Base-by-base conservation (phyloP, 192 early-diverging fungal genomes). In the Mortierella claussenii region DNA sequence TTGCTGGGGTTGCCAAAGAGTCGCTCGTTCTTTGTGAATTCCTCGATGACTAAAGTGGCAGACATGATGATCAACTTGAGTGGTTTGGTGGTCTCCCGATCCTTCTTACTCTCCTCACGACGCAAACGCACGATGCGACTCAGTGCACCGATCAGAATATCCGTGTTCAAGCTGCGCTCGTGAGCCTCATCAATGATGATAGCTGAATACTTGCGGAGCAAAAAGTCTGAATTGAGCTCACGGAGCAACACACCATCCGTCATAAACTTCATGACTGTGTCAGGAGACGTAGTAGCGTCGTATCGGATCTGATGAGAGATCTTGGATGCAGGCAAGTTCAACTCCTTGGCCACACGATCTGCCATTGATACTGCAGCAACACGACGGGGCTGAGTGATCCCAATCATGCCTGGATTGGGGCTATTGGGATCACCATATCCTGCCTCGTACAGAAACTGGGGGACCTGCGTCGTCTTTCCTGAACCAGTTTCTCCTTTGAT, bases 111-210 rank as follows among this genome's bases (percentile, higher is more conserved):
- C 42, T 87, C 69, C 59, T 88, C 80, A 26, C 90, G 89, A 49
- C 98, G 85, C 55, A 99, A 65, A 18, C 82, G 83, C 8, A 95
- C 89, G 28, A 99, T 94, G 47, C 97, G 89, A 52, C 94, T 94
- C 10, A 99, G 81, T 63, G 97, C 97, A 36, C 98, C 98, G 67
- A 99, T 96, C 24, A 99, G 78, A 23, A 99, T 96, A 73, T 99
- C 98, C 0, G 97, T 99, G 68, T 97, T 97, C 59, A 98, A 83
- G 45, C 93, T 97, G 56, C 98, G 87, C 80, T 98, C 98, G 85
- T 99, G 98, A 6, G 98, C 97, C 79, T 99, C 98, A 76, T 99
- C 98, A 37, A 97, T 94, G 49, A 99, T 97, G 28, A 99, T 92
- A 27, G 88, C 93, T 2, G 96, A 97, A 73, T 99, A 99, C 70